These are phyloP conservation scores for Neoboletus brunneissimus DNA, from an alignment of 768 basidiomycete genomes.

Conservation along the genomic window DNA sequence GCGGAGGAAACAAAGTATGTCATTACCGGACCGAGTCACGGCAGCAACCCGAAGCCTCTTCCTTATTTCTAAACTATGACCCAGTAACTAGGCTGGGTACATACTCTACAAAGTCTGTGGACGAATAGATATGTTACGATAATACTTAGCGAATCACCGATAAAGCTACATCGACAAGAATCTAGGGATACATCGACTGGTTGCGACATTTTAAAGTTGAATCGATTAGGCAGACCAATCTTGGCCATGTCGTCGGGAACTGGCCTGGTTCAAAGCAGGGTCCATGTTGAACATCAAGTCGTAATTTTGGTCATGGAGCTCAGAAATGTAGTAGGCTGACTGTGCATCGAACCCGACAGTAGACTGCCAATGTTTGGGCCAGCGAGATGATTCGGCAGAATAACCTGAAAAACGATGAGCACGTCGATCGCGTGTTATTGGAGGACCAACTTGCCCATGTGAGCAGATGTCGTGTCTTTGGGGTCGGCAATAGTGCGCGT, in stretches of 20 bases:
- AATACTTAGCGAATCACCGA: not conserved
- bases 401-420: constrained; percentile 8
- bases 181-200: not conserved
- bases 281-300: not conserved
- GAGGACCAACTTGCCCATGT: constrained; percentile 9
- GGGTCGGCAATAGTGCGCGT: not conserved
- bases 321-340: not conserved
- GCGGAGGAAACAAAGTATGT: not conserved
- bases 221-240: not conserved
- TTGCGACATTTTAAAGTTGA: not conserved
- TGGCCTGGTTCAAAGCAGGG: not conserved
- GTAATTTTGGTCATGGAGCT: constrained; percentile 1
- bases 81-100: not conserved
- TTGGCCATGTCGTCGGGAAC: not conserved
- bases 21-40: too few species aligned
- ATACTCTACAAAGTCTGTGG: not conserved
- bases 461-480: not conserved
- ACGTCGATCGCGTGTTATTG: not conserved
- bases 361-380: not conserved
- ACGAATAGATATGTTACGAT: not conserved
- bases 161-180: constrained; percentile 6
- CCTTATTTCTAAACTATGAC: too few species aligned
- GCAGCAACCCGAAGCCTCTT: too few species aligned
- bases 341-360: not conserved
- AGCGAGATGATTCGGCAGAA: not conserved